Percentiles rank a stretch among this genome's conserved stretches.
Evolutionary conservation across 495 filamentous ascomycete species (phyloP).

Genomic region (Trichoderma erinaceum): DNA sequence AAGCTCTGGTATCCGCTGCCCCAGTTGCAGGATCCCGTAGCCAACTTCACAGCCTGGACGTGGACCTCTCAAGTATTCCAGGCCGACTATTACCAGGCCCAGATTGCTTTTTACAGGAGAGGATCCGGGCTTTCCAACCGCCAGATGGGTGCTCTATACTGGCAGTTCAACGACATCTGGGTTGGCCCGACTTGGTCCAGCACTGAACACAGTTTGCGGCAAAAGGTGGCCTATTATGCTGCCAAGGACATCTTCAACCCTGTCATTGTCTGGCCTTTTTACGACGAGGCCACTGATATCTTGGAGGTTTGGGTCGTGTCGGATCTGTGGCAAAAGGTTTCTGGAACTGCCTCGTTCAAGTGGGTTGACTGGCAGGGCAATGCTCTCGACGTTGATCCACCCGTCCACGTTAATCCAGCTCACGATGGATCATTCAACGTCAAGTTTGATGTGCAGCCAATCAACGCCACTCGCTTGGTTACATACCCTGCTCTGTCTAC

Average conservation of each 20-base stretch:
- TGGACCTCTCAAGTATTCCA: constrained; percentile 63
- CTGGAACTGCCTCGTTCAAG: constrained; percentile 23
- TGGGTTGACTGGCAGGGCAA: constrained; percentile 30
- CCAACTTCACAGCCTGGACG: constrained; percentile 68
- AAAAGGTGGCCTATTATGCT: constrained; percentile 52
- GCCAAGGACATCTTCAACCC: constrained; percentile 56
- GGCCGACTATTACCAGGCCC: constrained; percentile 55
- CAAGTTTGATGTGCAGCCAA: constrained; percentile 48
- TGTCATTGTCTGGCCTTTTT: constrained; percentile 57
- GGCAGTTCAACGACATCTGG: constrained; percentile 68
- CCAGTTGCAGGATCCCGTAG: constrained; percentile 46
- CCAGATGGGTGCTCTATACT: constrained; percentile 59
- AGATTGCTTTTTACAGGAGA: constrained; percentile 61
- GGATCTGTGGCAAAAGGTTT: constrained; percentile 43
- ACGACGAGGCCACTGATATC: constrained; percentile 47
- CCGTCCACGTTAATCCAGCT: neutral
- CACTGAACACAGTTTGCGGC: constrained; percentile 57
- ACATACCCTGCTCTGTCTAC: neutral
- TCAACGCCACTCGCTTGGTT: constrained; percentile 49
- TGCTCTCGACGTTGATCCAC: constrained; percentile 9
- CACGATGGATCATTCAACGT: constrained; percentile 8
- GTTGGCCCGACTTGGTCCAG: constrained; percentile 62
- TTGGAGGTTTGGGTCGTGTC: constrained; percentile 56
- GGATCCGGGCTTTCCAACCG: constrained; percentile 54
- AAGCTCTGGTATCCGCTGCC: constrained; percentile 57